Conservation (phyloP, 2,329 filamentous ascomycete genomes). For the Paecilomyces variotii region DNA sequence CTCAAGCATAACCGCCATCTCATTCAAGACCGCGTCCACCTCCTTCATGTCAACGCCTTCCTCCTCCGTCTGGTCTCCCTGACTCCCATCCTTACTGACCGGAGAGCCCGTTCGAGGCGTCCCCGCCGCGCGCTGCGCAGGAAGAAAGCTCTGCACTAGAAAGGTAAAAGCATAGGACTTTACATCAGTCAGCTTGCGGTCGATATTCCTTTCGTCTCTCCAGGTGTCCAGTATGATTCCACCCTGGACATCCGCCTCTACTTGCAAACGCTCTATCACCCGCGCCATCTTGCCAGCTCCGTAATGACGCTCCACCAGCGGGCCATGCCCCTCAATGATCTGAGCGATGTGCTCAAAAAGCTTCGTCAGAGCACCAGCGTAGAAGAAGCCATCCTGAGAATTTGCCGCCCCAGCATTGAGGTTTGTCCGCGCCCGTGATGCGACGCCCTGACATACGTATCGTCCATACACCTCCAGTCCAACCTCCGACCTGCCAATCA, state of each 20-base stretch:
- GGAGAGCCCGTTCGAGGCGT: slow-evolving; percentile 70
- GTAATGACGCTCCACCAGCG: slow-evolving; percentile 88
- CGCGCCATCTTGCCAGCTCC: slow-evolving; percentile 86
- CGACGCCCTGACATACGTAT: slow-evolving; percentile 94
- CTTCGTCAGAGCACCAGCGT: slow-evolving; percentile 80
- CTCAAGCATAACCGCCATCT: slow-evolving; percentile 85
- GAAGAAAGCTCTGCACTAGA: slow-evolving; percentile 85
- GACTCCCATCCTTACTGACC: slow-evolving; percentile 48
- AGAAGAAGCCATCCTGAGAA: slow-evolving; percentile 74
- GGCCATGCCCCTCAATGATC: slow-evolving; percentile 87
- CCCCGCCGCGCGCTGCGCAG: slow-evolving; percentile 57
- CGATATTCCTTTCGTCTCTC: slow-evolving; percentile 79
- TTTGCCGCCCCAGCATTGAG: slow-evolving; percentile 60
- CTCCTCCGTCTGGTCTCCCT: slow-evolving; percentile 63
- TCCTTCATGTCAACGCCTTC: slow-evolving; percentile 96
- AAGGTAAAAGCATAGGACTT: slow-evolving; percentile 98
- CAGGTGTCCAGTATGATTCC: slow-evolving; percentile 94
- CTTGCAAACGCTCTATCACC: slow-evolving; percentile 85
- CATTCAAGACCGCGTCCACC: slow-evolving; percentile 76
- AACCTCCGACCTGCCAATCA: slow-evolving; percentile 82
- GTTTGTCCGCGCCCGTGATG: slow-evolving; percentile 70
- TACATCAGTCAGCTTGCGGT: slow-evolving; percentile 83
- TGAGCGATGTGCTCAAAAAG: slow-evolving; percentile 96
- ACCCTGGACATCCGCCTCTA: slow-evolving; percentile 92
- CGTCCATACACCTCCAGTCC: slow-evolving; percentile 90